Evolutionary conservation across 1,139 yeast genomes (phyloP), one percentile per base, ranked within the genome.

Genomic region (Hansenula sp.): DNA sequence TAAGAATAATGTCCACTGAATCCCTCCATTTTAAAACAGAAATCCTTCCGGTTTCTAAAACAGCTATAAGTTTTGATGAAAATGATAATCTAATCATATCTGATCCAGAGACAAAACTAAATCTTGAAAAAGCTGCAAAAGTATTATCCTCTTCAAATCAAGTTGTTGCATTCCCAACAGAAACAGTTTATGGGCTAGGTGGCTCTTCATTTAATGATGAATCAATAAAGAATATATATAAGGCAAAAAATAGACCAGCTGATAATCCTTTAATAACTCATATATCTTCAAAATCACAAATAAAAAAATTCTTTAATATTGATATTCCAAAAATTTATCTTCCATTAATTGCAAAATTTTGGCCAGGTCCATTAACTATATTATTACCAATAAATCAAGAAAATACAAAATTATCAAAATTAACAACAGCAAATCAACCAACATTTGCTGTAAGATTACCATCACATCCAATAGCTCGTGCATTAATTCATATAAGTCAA

Each of bases 311-410:
- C 32, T 64, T 82, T 32, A 71, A 75, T 16, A 57, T 67, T 9
- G 63, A 68, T 28, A 73, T 92, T 11, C 97, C 97, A 0, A 61
- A 64, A 1, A 70, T 81, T 1, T 92, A 92, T 55, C 63, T 66
- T 22, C 73, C 77, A 0, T 66, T 92, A 35, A 67, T 90, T 7
- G 69, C 70, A 1, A 69, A 71, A 46, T 84, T 85, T 54, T 92
- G 97, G 97, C 98, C 98, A 0, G 98, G 98, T 0, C 98, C 98
- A 0, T 66, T 92, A 43, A 89, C 97, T 0, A 86, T 92, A 32
- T 63, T 92, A 40, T 66, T 92, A 27, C 97, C 97, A 0, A 73
- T 82, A 7, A n/a, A 30, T 13, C 8, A 30, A 8, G 8, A 13
- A 7, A 71, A 68, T 29, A 52, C 53, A 8, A 77, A 79, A 0